phyloP scores from a whole-genome alignment of 2,329 filamentous ascomycete genomes.

The Alternaria consortialis region DNA sequence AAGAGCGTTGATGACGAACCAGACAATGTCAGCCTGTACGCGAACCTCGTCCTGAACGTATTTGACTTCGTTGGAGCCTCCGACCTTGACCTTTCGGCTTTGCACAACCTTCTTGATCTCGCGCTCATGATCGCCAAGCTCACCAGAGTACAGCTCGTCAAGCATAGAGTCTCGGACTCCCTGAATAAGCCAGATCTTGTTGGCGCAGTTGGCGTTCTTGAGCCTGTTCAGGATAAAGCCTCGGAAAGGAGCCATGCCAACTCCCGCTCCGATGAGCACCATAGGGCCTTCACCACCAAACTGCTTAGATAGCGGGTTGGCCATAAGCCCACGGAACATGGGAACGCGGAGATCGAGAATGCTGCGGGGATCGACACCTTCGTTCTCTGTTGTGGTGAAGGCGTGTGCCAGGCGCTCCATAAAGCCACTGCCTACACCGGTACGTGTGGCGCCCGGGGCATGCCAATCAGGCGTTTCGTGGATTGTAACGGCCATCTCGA shows the following conservation, averaged over 20 bases:
- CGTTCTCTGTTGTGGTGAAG: constrained; percentile 73
- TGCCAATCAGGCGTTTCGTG: constrained; percentile 87
- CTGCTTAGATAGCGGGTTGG: constrained; percentile 90
- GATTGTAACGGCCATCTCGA: constrained; percentile 96
- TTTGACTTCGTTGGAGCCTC: constrained; percentile 69
- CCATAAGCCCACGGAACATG: constrained; percentile 99
- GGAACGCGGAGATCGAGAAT: constrained; percentile 77
- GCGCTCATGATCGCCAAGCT: constrained; percentile 77
- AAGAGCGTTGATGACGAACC: constrained; percentile 96
- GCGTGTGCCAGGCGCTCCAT: constrained; percentile 83
- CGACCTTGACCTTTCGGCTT: constrained; percentile 55
- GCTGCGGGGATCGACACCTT: constrained; percentile 57
- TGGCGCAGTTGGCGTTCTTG: constrained; percentile 93
- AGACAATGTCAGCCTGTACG: constrained; percentile 93
- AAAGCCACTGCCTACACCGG: constrained; percentile 91
- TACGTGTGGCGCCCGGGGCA: constrained; percentile 66
- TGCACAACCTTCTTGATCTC: constrained; percentile 62
- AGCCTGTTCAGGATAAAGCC: constrained; percentile 95
- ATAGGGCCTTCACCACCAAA: constrained; percentile 96
- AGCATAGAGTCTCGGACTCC: constrained; percentile 92
- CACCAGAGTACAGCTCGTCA: constrained; percentile 95
- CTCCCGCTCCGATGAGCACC: constrained; percentile 95
- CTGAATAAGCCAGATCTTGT: constrained; percentile 97
- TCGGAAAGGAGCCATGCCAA: constrained; percentile 96
- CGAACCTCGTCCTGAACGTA: constrained; percentile 97